Evolutionary conservation across 2,329 filamentous ascomycete species (phyloP).

Genomic region (Monilinia vaccinii-corymbosi): DNA sequence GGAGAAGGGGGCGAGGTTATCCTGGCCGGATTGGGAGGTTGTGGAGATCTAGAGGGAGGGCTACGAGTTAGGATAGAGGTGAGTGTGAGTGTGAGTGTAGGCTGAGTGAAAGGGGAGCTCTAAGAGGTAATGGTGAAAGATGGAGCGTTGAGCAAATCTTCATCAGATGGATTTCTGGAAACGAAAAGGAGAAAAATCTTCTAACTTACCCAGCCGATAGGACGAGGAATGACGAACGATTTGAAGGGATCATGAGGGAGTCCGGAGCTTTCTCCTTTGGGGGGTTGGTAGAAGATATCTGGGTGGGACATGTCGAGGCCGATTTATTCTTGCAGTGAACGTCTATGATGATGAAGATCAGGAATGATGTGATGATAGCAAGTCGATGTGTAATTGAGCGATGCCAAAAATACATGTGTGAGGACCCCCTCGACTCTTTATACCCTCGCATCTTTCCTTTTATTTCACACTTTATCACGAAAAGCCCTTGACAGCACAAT

Average conservation of each 20-base stretch:
- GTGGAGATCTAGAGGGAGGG: constrained; percentile 1
- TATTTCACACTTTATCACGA: too few species aligned
- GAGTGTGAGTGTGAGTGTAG: too few species aligned
- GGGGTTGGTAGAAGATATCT: constrained; percentile 12
- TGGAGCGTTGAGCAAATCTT: too few species aligned
- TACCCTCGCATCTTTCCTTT: neutral
- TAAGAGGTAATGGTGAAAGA: too few species aligned
- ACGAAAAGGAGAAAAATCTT: neutral
- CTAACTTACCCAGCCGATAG: constrained; percentile 3
- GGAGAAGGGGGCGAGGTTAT: constrained; percentile 13
- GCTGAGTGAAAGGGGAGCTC: too few species aligned
- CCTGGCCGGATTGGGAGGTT: constrained; percentile 10
- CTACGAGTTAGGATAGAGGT: neutral
- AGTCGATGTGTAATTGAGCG: neutral
- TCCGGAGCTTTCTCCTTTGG: constrained; percentile 9
- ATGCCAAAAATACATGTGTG: neutral
- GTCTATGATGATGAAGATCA: neutral
- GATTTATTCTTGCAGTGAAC: too few species aligned
- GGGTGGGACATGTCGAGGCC: neutral
- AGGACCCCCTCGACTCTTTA: neutral
- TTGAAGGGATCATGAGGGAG: constrained; percentile 14
- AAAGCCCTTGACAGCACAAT: too few species aligned
- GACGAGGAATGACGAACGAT: constrained; percentile 6
- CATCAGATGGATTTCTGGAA: too few species aligned
- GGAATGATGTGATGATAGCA: neutral